Base-by-base conservation (phyloP, 768 basidiomycete genomes). In the Glaciozyma antarctica region DNA sequence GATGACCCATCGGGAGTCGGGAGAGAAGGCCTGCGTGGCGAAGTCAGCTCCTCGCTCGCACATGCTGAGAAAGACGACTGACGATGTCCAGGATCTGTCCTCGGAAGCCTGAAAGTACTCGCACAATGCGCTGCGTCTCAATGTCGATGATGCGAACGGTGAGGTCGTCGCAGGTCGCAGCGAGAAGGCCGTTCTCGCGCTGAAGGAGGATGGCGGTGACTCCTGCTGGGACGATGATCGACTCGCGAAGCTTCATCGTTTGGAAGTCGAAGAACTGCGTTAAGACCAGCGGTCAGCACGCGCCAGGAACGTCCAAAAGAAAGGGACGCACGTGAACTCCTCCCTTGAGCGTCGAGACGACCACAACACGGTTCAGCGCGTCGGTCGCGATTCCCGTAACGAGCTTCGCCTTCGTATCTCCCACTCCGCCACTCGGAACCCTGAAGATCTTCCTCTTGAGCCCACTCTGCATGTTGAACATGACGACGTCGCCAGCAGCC, bases 381-480 rank as follows among this genome's bases (percentile, higher is more conserved):
- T 99, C 95, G 15, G 84, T 86, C 10, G 84, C 88, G 13, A 99
- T 74, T 1, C 95, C 92, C 0, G 87, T 90, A 26, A 98, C 81
- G 67, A 82, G 79, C 56, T 87, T 79, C 26, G 61, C 49, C 70
- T 80, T 72, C 65, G 80, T 78, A 71, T 77, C 75, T 75, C 81
- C 81, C 26, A 30, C 60, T 12, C 54, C 58, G 5, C 61, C 62
- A 22, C 63, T 70, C 22, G 75, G 73, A 13, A 73, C 62, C 53
- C 68, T 73, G 75, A 88, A 97, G 2, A 82, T 80, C 77, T 87
- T 88, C 53, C 94, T 81, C 71, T 83, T 82, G 64, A 92, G 82
- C 2, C 95, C 95, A 5, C 88, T 91, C 76, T 99, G 94, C 85
- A 99, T 85, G 75, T 97, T 99, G 88, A 90, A 98, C 86, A 93